Evolutionary conservation across 2,329 filamentous ascomycete genomes (phyloP).

Genomic region (Fusarium sp.): DNA sequence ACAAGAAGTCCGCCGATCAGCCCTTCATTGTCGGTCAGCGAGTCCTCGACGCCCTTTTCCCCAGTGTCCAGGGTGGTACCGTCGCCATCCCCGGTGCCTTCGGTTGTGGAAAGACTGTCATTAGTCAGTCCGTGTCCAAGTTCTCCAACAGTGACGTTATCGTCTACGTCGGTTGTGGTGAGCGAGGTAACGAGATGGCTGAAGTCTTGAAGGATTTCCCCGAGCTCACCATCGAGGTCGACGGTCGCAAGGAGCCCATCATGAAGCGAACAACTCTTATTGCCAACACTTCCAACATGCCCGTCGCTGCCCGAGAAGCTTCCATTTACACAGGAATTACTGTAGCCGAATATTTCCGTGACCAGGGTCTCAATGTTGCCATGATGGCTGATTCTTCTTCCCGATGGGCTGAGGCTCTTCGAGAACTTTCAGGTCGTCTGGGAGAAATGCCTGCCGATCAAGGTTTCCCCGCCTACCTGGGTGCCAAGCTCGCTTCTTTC

Average conservation of each 20-base stretch:
- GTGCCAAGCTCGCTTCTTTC: constrained; percentile 97
- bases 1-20: constrained; percentile 89
- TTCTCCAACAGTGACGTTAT: constrained; percentile 99
- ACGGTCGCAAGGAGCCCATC: constrained; percentile 96
- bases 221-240: constrained; percentile 93
- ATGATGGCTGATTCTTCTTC: constrained; percentile 99
- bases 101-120: constrained; percentile 99
- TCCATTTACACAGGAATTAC: constrained; percentile 99
- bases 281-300: constrained; percentile 99
- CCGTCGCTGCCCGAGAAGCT: constrained; percentile 95
- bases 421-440: constrained; percentile 97
- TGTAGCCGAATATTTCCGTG: constrained; percentile 95
- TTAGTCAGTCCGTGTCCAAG: constrained; percentile 97
- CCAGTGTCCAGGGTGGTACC: constrained; percentile 95
- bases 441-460: constrained; percentile 99
- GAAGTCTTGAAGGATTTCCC: constrained; percentile 99
- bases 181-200: constrained; percentile 99
- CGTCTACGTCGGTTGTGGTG: constrained; percentile 91
- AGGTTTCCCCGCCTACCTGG: constrained; percentile 97
- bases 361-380: constrained; percentile 95
- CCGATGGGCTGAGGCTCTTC: constrained; percentile 97
- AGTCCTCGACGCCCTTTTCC: constrained; percentile 96
- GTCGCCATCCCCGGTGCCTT: constrained; percentile 99
- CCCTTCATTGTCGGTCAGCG: constrained; percentile 97
- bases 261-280: constrained; percentile 99